Evolutionary conservation across 2,329 filamentous ascomycete genomes (phyloP).

Genomic region (Chaetomium sp.): DNA sequence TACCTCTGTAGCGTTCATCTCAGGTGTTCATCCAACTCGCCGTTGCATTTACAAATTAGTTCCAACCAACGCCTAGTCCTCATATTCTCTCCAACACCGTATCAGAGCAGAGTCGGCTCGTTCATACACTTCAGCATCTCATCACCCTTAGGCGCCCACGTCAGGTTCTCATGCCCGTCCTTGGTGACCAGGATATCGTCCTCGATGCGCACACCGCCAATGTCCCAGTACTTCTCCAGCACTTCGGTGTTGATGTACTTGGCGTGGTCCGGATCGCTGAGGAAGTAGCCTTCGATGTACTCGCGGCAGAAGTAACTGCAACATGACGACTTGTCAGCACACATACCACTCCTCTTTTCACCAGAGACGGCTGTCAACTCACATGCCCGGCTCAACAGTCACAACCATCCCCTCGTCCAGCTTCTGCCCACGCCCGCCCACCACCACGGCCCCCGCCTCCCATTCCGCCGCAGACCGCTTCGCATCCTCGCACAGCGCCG

Average conservation of each 20-base stretch:
- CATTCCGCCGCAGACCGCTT: slow-evolving; percentile 1
- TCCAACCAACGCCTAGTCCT: background rate
- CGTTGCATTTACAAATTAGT: no score
- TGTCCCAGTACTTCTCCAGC: slow-evolving; percentile 69
- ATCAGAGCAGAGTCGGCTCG: slow-evolving; percentile 28
- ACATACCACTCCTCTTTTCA: no score
- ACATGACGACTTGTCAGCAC: slow-evolving; percentile 7
- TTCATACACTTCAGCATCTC: slow-evolving; percentile 68
- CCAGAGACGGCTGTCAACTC: slow-evolving; percentile 37
- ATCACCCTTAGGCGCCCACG: slow-evolving; percentile 73
- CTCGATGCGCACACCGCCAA: slow-evolving; percentile 92
- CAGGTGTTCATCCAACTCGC: no score
- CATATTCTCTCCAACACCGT: background rate
- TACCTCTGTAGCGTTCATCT: no score
- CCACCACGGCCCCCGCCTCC: slow-evolving; percentile 23
- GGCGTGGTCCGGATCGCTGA: slow-evolving; percentile 59
- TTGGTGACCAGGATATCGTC: slow-evolving; percentile 83
- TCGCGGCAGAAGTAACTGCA: slow-evolving; percentile 71
- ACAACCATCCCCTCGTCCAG: slow-evolving; percentile 68
- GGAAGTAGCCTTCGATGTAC: slow-evolving; percentile 71
- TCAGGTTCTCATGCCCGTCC: slow-evolving; percentile 80
- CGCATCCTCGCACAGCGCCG: slow-evolving; percentile 36
- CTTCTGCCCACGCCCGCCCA: slow-evolving; percentile 42
- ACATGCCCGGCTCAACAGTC: slow-evolving; percentile 77
- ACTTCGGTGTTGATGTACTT: slow-evolving; percentile 66